phyloP scores from a whole-genome alignment of 73 alveolate species.

The Symbiodinium pilosum region DNA sequence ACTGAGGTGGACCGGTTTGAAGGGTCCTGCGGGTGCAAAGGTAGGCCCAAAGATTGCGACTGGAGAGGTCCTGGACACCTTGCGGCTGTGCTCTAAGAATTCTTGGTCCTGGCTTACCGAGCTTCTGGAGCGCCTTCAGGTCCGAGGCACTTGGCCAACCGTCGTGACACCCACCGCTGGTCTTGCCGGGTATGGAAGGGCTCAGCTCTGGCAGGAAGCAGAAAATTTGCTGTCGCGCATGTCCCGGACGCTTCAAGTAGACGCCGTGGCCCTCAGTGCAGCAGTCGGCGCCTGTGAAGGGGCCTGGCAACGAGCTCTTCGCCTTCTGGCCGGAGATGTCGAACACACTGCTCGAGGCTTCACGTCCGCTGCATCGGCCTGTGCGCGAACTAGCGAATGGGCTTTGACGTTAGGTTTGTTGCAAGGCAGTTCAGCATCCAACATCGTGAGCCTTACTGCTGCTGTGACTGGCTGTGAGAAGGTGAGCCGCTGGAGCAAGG shows the following conservation, averaged over 20 bases:
- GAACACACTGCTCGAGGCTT: background rate
- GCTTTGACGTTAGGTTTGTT: background rate
- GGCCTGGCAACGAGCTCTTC: slow-evolving; percentile 7
- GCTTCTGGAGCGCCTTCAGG: background rate
- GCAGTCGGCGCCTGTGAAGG: background rate
- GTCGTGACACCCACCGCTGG: background rate
- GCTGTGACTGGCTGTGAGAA: slow-evolving; percentile 25
- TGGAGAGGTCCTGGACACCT: background rate
- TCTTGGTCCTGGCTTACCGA: slow-evolving; percentile 33
- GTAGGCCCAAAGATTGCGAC: background rate
- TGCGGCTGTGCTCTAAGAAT: background rate
- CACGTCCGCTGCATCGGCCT: slow-evolving; percentile 42
- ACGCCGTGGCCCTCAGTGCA: slow-evolving; percentile 47
- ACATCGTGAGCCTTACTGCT: slow-evolving; percentile 10
- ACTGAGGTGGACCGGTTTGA: background rate
- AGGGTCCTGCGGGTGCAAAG: background rate
- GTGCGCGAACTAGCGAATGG: slow-evolving; percentile 23
- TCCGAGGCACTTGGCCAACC: background rate
- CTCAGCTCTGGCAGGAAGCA: slow-evolving; percentile 9
- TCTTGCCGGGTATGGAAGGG: slow-evolving; percentile 16
- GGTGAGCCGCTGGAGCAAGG: slow-evolving; percentile 27
- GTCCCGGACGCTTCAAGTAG: background rate
- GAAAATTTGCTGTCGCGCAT: background rate
- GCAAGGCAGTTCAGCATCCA: background rate
- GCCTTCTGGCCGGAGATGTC: background rate